These are phyloP conservation scores for Rhynchosporium graminicola DNA, from an alignment of 2,329 filamentous ascomycete species.

Conservation along the genomic window DNA sequence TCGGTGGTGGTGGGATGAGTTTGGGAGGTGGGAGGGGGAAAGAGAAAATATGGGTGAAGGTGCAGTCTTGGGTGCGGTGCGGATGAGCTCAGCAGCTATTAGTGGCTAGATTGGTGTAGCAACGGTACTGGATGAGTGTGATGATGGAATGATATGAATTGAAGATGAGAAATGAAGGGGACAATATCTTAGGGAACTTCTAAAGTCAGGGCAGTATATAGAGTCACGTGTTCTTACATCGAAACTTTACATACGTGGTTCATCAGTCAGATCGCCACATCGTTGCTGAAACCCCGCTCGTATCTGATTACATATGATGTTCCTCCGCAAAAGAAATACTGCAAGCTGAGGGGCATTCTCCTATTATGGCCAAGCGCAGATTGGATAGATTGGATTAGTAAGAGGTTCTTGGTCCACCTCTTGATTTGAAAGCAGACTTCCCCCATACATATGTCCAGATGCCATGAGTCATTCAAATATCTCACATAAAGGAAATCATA, in stretches of 20 bases:
- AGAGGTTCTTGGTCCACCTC: neutral
- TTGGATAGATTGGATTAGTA: neutral
- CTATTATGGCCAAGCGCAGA: neutral
- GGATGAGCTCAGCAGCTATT: slow-evolving; percentile 1
- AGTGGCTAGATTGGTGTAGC: neutral
- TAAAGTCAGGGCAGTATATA: too few species aligned
- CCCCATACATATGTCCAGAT: neutral
- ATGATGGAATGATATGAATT: too few species aligned
- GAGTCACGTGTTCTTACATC: too few species aligned
- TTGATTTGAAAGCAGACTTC: neutral
- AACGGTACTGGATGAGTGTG: neutral
- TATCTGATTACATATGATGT: neutral
- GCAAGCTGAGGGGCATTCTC: neutral
- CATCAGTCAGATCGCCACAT: too few species aligned
- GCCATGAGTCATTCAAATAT: neutral
- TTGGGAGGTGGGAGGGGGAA: slow-evolving; percentile 45
- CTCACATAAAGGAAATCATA: too few species aligned
- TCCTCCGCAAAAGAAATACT: neutral
- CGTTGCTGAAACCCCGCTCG: too few species aligned
- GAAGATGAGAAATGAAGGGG: too few species aligned
- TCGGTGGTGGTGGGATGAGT: slow-evolving; percentile 55
- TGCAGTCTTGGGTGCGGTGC: slow-evolving; percentile 22
- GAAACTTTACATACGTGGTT: too few species aligned
- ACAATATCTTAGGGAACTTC: too few species aligned
- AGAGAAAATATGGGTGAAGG: slow-evolving; percentile 18